Base-by-base conservation (phyloP, 176 grass and related monocot species). In the Hyparrhenia diplandra region DNA sequence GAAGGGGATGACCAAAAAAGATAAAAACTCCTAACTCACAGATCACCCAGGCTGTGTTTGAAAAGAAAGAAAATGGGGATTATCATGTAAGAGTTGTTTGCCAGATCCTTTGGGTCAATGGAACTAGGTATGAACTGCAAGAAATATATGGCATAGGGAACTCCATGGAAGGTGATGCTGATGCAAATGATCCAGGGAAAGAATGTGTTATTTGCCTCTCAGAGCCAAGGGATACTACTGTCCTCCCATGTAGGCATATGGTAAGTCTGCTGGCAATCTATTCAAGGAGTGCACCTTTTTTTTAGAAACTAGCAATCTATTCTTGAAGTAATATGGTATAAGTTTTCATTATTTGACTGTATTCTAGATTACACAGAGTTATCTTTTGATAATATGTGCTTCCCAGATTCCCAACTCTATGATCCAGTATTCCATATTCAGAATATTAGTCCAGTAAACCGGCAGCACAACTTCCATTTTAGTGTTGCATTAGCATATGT, bases 141-240 rank as follows among this genome's bases (percentile, higher is more conserved):
- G 95, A 98, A 88, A 98, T 98, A 69, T 98, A 98, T 80, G 95
- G 95, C 43, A 98, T 98, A 81, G 95, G 92, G 32, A 98, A 98
- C 62, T 95, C 95, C 2, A 83, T 95, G 83, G 95, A 93, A 80
- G 82, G 86, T 69, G 92, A 95, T 43, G 80, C 49, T 88, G 95
- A 98, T 75, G 86, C 63, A 34, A 98, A 95, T 88, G 95, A 95
- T 86, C 86, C 92, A 40, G 95, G 95, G 72, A 98, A 95, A 82
- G 95, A 98, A 81, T 98, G 95, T 86, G 95, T 98, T 39, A 98
- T 98, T 81, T 98, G 95, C 72, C 95, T 98, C 10, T 93, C 88
- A 57, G 95, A 98, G 58, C 95, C 95, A 51, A 92, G 92, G 77
- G 95, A 98, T 86, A 98, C 95, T 47, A 95, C 95, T 67, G 95